These are phyloP conservation scores for Exophiala viscosa DNA, from an alignment of 2,329 filamentous ascomycete genomes.

Conservation along the genomic window DNA sequence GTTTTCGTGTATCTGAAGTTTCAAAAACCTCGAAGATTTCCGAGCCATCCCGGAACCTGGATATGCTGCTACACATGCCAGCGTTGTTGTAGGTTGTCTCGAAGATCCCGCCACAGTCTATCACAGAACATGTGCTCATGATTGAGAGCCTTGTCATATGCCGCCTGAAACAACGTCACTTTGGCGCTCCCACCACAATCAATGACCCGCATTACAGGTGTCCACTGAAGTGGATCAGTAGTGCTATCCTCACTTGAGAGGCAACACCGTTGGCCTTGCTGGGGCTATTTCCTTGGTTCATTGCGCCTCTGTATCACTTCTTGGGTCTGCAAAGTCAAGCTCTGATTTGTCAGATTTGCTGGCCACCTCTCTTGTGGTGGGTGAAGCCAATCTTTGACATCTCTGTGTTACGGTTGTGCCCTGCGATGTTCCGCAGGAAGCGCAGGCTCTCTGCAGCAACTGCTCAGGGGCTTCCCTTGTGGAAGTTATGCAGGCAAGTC, in stretches of 20 bases:
- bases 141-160: no score
- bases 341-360: conserved; percentile 23
- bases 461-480: conserved; percentile 21
- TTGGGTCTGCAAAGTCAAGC: conserved; percentile 6
- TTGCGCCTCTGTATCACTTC: conserved; percentile 21
- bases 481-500: conserved; percentile 3
- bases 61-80: background rate
- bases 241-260: background rate
- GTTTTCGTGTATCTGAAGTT: conserved; percentile 5
- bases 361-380: conserved; percentile 1
- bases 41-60: background rate
- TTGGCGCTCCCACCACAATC: background rate
- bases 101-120: background rate
- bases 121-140: no score
- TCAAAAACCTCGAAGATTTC: conserved; percentile 4
- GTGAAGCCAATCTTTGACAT: conserved; percentile 22
- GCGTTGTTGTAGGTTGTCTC: background rate
- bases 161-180: no score
- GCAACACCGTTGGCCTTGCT: conserved; percentile 4
- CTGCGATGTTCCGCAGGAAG: conserved; percentile 22
- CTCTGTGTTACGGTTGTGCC: conserved; percentile 16
- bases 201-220: background rate
- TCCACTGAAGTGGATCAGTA: background rate
- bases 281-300: conserved; percentile 12
- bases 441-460: conserved; percentile 9